These are phyloP conservation scores for Takashimella tepidaria DNA, from an alignment of 1,284 basidiomycete genomes.

Conservation along the genomic window DNA sequence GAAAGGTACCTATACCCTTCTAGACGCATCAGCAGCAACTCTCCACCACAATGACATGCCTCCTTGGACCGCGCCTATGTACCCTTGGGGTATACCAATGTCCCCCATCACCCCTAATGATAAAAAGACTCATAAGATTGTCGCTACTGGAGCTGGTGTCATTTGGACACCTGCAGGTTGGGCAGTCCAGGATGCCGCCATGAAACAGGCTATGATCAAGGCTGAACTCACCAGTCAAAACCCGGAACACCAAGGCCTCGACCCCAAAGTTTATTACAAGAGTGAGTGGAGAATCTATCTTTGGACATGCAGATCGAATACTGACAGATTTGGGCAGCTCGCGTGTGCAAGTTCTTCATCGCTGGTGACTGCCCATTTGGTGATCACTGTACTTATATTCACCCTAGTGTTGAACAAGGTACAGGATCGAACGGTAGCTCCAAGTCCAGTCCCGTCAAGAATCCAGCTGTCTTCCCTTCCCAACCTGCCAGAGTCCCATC, in stretches of 20 bases:
- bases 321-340: slow-evolving; percentile 15
- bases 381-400: slow-evolving; percentile 34
- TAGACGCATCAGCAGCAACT: background rate
- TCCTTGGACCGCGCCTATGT: slow-evolving; percentile 10
- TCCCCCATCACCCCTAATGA: slow-evolving; percentile 13
- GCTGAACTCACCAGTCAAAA: slow-evolving; percentile 18
- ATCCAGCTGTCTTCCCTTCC: background rate
- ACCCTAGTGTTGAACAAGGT: background rate
- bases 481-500: background rate
- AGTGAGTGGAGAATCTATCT: slow-evolving; percentile 23
- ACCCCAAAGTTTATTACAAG: slow-evolving; percentile 31
- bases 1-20: background rate
- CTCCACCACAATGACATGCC: background rate
- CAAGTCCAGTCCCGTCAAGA: background rate
- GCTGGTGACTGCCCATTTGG: slow-evolving; percentile 43
- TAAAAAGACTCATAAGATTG: slow-evolving; percentile 7
- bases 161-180: slow-evolving; percentile 42
- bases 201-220: slow-evolving; percentile 26
- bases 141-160: slow-evolving; percentile 28
- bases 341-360: slow-evolving; percentile 38
- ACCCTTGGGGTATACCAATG: slow-evolving; percentile 43
- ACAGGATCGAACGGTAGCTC: background rate
- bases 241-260: slow-evolving; percentile 7
- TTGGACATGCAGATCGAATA: too few relatives aligned
- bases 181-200: slow-evolving; percentile 39